Evolutionary conservation across 345 rosid genomes (phyloP), one percentile per base, ranked within the genome.

Genomic region (Lenwebbia sp.): DNA sequence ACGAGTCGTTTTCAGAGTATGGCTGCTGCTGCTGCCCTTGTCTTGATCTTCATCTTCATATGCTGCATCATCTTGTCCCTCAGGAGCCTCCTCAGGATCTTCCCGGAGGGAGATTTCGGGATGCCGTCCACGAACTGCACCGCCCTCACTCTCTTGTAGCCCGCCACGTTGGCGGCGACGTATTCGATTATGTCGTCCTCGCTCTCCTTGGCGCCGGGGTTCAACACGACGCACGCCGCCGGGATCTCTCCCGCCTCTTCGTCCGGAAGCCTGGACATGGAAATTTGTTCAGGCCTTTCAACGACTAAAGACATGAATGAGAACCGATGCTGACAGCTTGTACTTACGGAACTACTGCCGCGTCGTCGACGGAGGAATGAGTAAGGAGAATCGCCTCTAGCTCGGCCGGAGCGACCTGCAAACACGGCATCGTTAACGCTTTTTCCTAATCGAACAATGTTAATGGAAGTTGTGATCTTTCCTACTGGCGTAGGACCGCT

Each of bases 161-260:
- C 86, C n/a, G 98, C 92, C n/a, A 96, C 97, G 78, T 93, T 95
- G 26, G 95, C 87, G 37, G 96, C 96, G 30, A 95, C 98, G 60
- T 86, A 94, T 49, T 88, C 90, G 26, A 95, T 91, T 28, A 96
- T 93, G 86, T 95, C 95, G 85, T 93, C 93, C 88, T 96, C 98
- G 28, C 62, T 93, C 83, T 93, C 98, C 82, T 83, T 90, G 6
- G 95, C 93, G 52, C 89, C 90, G 8, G 90, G 87, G 86, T 90
- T 94, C 87, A 90, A 88, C 88, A 97, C 99, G 13, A 97, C 96
- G 55, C 96, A 97, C 8, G 99, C 98, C 13, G 90, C 98, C 15
- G 99, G 99, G 15, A 97, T 94, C 91, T 97, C 99, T 28, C 98
- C 99, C 1, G 99, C 99, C 88, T 96, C 98, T 85, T 96, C 99